Conservation (phyloP, 768 basidiomycete species). For the Dentipellis fragilis region DNA sequence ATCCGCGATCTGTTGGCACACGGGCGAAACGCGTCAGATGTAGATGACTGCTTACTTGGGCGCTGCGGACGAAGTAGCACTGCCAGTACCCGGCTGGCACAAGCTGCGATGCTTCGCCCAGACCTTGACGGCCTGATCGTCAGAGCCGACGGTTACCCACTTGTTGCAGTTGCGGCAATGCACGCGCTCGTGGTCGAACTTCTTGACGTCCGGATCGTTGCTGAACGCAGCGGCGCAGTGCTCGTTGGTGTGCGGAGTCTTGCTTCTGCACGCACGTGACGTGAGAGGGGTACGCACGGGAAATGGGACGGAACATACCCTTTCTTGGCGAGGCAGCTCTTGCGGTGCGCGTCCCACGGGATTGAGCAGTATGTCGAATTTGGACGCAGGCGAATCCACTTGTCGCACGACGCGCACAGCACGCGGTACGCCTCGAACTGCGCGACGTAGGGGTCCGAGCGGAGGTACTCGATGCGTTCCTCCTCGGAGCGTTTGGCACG, state of each 20-base stretch:
- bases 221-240: conserved; percentile 49
- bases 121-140: conserved; percentile 57
- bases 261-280: background rate
- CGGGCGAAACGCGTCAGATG: background rate
- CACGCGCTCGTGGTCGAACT: conserved; percentile 64
- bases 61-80: background rate
- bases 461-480: conserved; percentile 60
- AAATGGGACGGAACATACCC: conserved; percentile 33
- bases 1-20: background rate
- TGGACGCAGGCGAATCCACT: conserved; percentile 78
- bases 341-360: conserved; percentile 80
- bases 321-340: conserved; percentile 74
- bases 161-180: conserved; percentile 59
- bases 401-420: conserved; percentile 70
- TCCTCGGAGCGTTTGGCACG: conserved; percentile 72
- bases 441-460: conserved; percentile 68
- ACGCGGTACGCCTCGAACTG: conserved; percentile 75
- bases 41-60: background rate
- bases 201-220: conserved; percentile 62
- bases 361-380: conserved; percentile 86
- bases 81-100: conserved; percentile 33
- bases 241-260: conserved; percentile 38
- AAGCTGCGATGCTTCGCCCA: conserved; percentile 55
- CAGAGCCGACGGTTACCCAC: conserved; percentile 53
- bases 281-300: background rate